phyloP scores from a whole-genome alignment of 1,139 yeast species.

The Yamadazyma blattariae region DNA sequence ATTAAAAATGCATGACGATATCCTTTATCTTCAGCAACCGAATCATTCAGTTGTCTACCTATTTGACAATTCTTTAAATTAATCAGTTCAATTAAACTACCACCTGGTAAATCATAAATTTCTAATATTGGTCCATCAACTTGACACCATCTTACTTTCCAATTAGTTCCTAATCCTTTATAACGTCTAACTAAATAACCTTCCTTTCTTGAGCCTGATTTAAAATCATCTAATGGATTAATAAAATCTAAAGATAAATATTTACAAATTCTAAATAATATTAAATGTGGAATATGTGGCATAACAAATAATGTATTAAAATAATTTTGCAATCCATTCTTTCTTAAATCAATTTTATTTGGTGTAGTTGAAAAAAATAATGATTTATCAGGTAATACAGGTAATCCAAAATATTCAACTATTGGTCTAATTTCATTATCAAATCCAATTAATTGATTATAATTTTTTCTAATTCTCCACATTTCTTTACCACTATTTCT shows the following conservation, averaged over 20 bases:
- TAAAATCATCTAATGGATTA: constrained; percentile 59
- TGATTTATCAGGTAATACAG: constrained; percentile 57
- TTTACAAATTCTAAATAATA: constrained; percentile 54
- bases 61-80: constrained; percentile 54
- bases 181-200: constrained; percentile 65
- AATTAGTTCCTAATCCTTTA: constrained; percentile 53
- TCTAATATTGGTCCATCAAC: constrained; percentile 65
- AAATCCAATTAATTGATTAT: constrained; percentile 51
- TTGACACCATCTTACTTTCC: constrained; percentile 77
- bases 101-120: constrained; percentile 60
- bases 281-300: constrained; percentile 59
- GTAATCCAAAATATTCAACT: constrained; percentile 57
- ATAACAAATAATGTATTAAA: constrained; percentile 58
- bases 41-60: constrained; percentile 59
- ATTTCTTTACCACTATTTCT: constrained; percentile 58
- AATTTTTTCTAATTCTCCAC: constrained; percentile 69
- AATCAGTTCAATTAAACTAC: constrained; percentile 55
- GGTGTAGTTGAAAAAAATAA: constrained; percentile 62
- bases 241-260: constrained; percentile 70
- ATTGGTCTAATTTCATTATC: constrained; percentile 57
- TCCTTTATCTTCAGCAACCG: constrained; percentile 67
- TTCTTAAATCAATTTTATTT: constrained; percentile 59
- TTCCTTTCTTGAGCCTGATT: constrained; percentile 57
- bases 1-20: constrained; percentile 76
- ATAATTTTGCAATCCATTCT: constrained; percentile 54